Base-by-base conservation (phyloP, 2,329 filamentous ascomycete species). In the Corniculantispora saksenae region DNA sequence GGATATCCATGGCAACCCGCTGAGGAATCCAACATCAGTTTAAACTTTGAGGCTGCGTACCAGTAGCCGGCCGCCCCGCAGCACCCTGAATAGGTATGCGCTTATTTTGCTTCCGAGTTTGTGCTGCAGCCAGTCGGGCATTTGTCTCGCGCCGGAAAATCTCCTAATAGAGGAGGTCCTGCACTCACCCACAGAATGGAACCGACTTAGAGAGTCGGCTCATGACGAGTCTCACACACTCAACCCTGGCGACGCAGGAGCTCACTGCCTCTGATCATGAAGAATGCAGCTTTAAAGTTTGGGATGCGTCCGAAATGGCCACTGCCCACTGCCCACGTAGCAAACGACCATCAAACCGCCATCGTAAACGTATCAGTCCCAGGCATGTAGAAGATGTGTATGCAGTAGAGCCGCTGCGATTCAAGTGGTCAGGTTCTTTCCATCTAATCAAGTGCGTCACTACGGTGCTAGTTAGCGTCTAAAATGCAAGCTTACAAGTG, bases 51-150 rank as follows among this genome's bases (percentile, higher is more conserved):
- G 47, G 45, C 45, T 40, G 57, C 57, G 47, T 40, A 21, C 23
- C 58, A 32, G 32, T 32, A 32, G 10, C 32, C 19, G 45, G 38
- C 38, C 50, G 58, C 58, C 58, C 58, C 58, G 58, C 58, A 61
- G 47, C 29, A 17, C 6, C 45, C 45, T 17, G 1, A 23, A 60
- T 27, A 38, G 43, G 45, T 38, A 50, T 60, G 57, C 45, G 29
- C 45, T 60, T 60, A 60, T 40, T 50, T 40, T 60, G 29, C 15
- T n/a, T 38, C 38, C n/a, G 40, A 60, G 5, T 21, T 23, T n/a
- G 29, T n/a, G 3, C 32, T n/a, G 10, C 53, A 21, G 6, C 19
- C 17, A 13, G 29, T 6, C 19, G 19, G 29, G 8, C 17, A 12
- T 54, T 29, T 50, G 21, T 13, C 21, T 15, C 13, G 21, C 10